Conservation (phyloP, 2,329 filamentous ascomycete species). For the Pyrenochaeta sp. region DNA sequence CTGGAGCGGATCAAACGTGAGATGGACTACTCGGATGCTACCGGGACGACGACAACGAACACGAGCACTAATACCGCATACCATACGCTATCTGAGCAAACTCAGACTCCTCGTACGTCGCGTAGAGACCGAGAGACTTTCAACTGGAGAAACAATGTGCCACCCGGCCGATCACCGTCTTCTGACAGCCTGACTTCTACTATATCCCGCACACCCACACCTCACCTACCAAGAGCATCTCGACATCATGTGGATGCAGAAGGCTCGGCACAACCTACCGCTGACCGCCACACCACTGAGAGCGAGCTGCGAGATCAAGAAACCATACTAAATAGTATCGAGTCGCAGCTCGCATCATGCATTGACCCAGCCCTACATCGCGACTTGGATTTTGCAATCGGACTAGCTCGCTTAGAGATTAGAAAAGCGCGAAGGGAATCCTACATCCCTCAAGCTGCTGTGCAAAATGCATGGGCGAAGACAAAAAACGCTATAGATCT, state of each 20-base stretch:
- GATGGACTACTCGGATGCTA: neutral
- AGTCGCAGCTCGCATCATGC: neutral
- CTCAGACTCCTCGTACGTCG: too few relatives aligned
- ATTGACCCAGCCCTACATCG: neutral
- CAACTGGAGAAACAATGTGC: too few relatives aligned
- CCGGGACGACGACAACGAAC: neutral
- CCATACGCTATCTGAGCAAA: too few relatives aligned
- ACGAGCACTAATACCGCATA: too few relatives aligned
- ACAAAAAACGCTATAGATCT: neutral
- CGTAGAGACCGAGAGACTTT: too few relatives aligned
- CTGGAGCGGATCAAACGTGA: neutral
- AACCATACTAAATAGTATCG: neutral
- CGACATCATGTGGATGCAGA: neutral
- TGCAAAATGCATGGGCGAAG: neutral
- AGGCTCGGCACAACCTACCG: neutral
- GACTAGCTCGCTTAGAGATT: neutral
- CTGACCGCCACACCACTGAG: neutral
- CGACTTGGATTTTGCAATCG: neutral
- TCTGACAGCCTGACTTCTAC: too few relatives aligned
- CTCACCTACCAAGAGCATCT: neutral
- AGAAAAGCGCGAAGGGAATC: neutral
- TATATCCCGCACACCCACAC: too few relatives aligned
- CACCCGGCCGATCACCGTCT: too few relatives aligned
- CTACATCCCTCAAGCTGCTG: neutral
- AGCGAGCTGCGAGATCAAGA: neutral